Conservation (phyloP, 1,139 yeast species). For the Kodamaea ohmeri region DNA sequence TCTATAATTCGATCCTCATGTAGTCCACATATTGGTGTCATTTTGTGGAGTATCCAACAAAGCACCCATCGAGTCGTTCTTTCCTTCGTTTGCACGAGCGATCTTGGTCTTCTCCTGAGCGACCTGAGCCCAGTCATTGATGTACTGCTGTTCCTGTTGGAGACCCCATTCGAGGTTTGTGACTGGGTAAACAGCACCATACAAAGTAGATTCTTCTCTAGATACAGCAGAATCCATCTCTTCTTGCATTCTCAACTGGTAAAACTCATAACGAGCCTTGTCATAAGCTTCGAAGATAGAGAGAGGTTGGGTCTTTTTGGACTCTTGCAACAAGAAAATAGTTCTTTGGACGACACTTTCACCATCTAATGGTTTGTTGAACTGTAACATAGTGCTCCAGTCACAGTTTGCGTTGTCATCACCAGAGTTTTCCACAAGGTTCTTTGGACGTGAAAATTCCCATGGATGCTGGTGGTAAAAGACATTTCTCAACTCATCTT, state of each 20-base stretch:
- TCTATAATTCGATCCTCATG: not conserved
- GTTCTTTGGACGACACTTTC: slow-evolving; percentile 94
- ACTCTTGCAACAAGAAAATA: slow-evolving; percentile 55
- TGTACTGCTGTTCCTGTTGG: slow-evolving; percentile 63
- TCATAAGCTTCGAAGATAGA: slow-evolving; percentile 71
- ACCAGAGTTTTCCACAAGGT: slow-evolving; percentile 72
- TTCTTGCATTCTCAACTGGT: slow-evolving; percentile 78
- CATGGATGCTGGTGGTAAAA: slow-evolving; percentile 96
- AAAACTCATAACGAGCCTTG: slow-evolving; percentile 83
- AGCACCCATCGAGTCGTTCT: slow-evolving; percentile 28
- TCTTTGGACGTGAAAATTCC: slow-evolving; percentile 95
- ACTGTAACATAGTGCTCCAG: slow-evolving; percentile 78
- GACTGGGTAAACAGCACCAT: slow-evolving; percentile 70
- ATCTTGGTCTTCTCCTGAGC: slow-evolving; percentile 62
- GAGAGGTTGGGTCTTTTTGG: slow-evolving; percentile 28
- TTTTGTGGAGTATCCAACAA: slow-evolving; percentile 22
- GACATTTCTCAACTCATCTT: slow-evolving; percentile 76
- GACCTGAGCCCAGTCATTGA: slow-evolving; percentile 70
- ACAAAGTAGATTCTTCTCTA: slow-evolving; percentile 81
- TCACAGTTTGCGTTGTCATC: slow-evolving; percentile 49
- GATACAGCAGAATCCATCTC: slow-evolving; percentile 75
- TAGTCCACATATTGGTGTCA: slow-evolving; percentile 19
- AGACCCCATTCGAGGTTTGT: slow-evolving; percentile 67
- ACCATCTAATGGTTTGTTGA: slow-evolving; percentile 76
- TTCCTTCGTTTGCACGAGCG: slow-evolving; percentile 41